Base-by-base conservation (phyloP, 805 yeast genomes). In the Wickerhamiella slavikovae region DNA sequence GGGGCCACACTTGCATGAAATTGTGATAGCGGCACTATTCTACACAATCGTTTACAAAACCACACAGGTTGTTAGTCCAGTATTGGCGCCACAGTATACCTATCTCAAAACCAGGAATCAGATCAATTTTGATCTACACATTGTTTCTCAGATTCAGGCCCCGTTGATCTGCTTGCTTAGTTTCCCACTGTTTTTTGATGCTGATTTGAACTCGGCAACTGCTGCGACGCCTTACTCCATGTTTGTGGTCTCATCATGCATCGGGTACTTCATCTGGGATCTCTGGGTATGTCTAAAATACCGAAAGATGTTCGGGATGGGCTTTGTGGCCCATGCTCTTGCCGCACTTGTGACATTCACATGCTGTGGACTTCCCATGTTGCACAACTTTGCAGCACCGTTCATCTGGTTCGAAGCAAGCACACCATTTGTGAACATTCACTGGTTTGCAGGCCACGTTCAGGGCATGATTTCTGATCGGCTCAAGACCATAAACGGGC, bases 201-300 rank as follows among this genome's bases (percentile, higher is more conserved):
- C 65, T 7, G 47, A 57, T 28, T 58, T 66, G 34, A 67, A 71
- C 43, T 62, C 74, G 4, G 53, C 77, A 15, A 55, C 66, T n/a
- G 83, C 80, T 27, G 63, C 66, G 45, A 68, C 72, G 31, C 77
- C 78, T n/a, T 76, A 68, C 45, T 71, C 71, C 1, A 80, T 79
- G 0, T 60, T 83, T 43, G 76, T 76, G 4, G 56, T 72, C 10
- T 61, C 94, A 1, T 44, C 73, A 32, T 71, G 91, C 7, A 47
- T 62, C 7, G 98, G 96, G 2, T 89, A 89, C 55, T 89, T 89
- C 48, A 40, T 79, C 15, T 89, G 98, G 98, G 98, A 89, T 51
- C 36, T 74, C 22, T 51, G 55, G 34, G 71, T 82, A 32, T 83
- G 95, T 47, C 5, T 70, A 6, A 52, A 52, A 29, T 61, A 76